Evolutionary conservation across 1,284 basidiomycete species (phyloP).

Genomic region (Cutaneotrichosporon cavernicola): DNA sequence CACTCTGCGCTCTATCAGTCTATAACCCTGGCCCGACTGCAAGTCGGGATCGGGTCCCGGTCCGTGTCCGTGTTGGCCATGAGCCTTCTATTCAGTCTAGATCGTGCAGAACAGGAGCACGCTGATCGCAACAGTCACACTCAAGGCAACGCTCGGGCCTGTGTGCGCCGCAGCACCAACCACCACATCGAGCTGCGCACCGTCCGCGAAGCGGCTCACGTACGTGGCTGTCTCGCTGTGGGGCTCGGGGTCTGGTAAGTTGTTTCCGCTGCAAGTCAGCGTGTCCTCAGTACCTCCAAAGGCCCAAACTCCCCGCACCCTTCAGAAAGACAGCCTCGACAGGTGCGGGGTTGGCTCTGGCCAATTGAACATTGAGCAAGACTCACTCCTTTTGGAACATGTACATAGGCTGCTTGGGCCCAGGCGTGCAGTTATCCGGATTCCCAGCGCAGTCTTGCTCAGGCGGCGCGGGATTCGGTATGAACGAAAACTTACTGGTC

Average conservation of each 20-base stretch:
- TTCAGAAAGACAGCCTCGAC: background rate
- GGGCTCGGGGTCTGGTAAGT: conserved; percentile 6
- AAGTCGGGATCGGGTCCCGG: background rate
- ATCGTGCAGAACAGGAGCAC: background rate
- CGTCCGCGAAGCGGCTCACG: conserved; percentile 13
- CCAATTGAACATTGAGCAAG: background rate
- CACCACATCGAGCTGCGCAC: conserved; percentile 19
- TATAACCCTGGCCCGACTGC: background rate
- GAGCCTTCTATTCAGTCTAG: background rate
- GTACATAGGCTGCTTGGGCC: conserved; percentile 30
- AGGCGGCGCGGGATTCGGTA: conserved; percentile 54
- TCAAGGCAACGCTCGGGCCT: conserved; percentile 9
- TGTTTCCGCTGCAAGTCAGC: conserved; percentile 18
- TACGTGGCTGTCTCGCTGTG: conserved; percentile 8
- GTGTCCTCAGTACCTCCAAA: background rate
- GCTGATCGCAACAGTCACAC: background rate
- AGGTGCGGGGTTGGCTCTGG: background rate
- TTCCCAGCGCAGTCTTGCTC: conserved; percentile 37
- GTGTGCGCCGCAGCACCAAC: conserved; percentile 11
- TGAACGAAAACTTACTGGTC: conserved; percentile 22
- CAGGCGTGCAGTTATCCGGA: conserved; percentile 38
- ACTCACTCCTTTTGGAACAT: conserved; percentile 18
- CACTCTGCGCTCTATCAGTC: background rate
- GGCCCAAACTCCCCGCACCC: background rate
- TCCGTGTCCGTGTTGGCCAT: background rate